Percentiles rank a stretch among this genome's conserved stretches.
Evolutionary conservation across 768 basidiomycete species (phyloP).

Genomic region (Lentinula edodes): DNA sequence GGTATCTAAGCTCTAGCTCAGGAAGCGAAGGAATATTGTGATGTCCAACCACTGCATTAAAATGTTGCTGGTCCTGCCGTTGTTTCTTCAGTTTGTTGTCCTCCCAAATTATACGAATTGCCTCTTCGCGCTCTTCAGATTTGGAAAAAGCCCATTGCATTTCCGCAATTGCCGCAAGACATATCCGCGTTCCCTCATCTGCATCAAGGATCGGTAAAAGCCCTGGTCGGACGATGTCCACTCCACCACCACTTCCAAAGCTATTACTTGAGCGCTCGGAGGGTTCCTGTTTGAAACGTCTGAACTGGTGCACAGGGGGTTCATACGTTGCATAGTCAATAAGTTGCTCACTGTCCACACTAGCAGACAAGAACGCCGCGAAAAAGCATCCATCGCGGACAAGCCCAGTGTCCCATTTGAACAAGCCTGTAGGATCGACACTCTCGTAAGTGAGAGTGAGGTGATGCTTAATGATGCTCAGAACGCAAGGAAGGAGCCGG

Average conservation of each 20-base stretch:
- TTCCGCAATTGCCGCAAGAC: conserved; percentile 69
- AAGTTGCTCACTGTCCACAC: conserved; percentile 42
- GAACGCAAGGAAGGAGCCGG: conserved; percentile 42
- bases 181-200: conserved; percentile 48
- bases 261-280: conserved; percentile 18
- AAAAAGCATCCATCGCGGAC: conserved; percentile 90
- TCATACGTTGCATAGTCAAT: conserved; percentile 11
- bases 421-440: conserved; percentile 41
- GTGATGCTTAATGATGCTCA: conserved; percentile 48
- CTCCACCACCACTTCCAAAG: conserved; percentile 11
- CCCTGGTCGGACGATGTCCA: conserved; percentile 6
- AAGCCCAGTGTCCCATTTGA: conserved; percentile 81
- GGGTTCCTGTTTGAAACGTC: conserved; percentile 32
- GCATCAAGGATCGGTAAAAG: conserved; percentile 14
- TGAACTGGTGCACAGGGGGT: conserved; percentile 12
- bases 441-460: conserved; percentile 28
- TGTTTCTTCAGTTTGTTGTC: conserved; percentile 29
- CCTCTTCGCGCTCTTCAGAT: conserved; percentile 65
- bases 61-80: conserved; percentile 10
- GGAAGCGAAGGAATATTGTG: background rate
- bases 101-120: conserved; percentile 50
- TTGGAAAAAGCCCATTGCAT: conserved; percentile 82
- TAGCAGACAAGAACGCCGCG: conserved; percentile 72
- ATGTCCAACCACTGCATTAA: background rate
- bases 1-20: conserved; percentile 1